Percentiles rank a stretch among this genome's conserved stretches.
These are phyloP conservation scores for Ganoderma meredithae DNA, from an alignment of 1,284 basidiomycete species.

Conservation along the genomic window DNA sequence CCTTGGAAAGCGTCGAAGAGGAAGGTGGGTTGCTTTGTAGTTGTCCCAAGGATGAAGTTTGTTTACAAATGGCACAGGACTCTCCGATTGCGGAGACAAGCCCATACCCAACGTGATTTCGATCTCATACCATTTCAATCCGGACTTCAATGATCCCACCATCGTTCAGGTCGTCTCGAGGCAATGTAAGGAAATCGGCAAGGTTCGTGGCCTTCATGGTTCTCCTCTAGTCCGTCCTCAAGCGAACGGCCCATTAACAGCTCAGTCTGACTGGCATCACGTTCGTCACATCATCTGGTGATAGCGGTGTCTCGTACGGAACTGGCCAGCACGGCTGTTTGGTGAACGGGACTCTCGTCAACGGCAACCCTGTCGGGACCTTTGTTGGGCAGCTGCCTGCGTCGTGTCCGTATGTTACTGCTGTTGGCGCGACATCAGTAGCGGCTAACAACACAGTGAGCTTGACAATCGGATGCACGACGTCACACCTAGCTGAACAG, in stretches of 20 bases:
- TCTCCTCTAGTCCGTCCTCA: neutral
- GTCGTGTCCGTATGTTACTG: constrained; percentile 36
- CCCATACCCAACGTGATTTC: constrained; percentile 46
- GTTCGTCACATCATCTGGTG: constrained; percentile 59
- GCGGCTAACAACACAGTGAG: constrained; percentile 30
- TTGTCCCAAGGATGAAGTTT: constrained; percentile 38
- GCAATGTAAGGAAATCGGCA: constrained; percentile 49
- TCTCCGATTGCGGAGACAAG: constrained; percentile 48
- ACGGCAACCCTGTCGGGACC: constrained; percentile 39
- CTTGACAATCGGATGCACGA: neutral
- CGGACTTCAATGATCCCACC: constrained; percentile 41
- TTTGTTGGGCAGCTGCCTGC: constrained; percentile 35
- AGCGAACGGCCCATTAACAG: constrained; percentile 9
- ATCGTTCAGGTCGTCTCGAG: constrained; percentile 36
- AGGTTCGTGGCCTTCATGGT: constrained; percentile 39
- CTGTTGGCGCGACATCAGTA: constrained; percentile 35
- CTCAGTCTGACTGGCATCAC: constrained; percentile 57
- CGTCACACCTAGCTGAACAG: neutral
- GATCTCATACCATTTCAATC: constrained; percentile 46
- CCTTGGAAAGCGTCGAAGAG: constrained; percentile 38
- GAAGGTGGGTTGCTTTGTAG: constrained; percentile 40
- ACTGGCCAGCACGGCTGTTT: constrained; percentile 46
- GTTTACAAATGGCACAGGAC: constrained; percentile 38
- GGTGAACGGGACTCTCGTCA: constrained; percentile 30
- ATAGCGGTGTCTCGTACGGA: constrained; percentile 56